Conservation (phyloP, 805 yeast genomes). For the Jamesozyma piceae region DNA sequence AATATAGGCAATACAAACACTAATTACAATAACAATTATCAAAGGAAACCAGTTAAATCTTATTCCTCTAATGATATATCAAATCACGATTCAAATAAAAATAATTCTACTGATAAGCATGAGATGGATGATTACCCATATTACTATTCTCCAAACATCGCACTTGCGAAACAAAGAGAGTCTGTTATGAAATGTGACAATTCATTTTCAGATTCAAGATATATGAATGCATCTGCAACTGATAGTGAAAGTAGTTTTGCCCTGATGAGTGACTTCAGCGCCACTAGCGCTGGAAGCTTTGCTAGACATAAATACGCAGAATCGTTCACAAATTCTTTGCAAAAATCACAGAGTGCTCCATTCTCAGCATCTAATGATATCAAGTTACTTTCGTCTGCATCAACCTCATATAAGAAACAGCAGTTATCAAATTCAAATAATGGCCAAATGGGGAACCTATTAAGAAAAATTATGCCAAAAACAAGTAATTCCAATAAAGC, state of each 20-base stretch:
- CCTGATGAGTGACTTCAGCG: slow-evolving; percentile 59
- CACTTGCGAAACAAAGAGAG: background rate
- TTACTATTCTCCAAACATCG: background rate
- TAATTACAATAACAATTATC: slow-evolving; percentile 1
- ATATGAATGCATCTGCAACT: slow-evolving; percentile 40
- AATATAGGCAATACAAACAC: too few species aligned
- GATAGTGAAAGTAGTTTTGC: slow-evolving; percentile 35
- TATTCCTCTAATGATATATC: slow-evolving; percentile 22
- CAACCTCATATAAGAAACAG: slow-evolving; percentile 7
- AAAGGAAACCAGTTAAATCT: slow-evolving; percentile 16
- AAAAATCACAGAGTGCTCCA: slow-evolving; percentile 15
- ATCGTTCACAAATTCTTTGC: slow-evolving; percentile 25
- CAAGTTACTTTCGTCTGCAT: background rate
- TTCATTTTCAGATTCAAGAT: slow-evolving; percentile 31
- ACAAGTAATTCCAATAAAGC: slow-evolving; percentile 15
- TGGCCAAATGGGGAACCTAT: slow-evolving; percentile 25
- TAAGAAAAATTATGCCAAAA: slow-evolving; percentile 28
- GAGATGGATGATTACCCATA: slow-evolving; percentile 12
- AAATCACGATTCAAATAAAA: slow-evolving; percentile 7
- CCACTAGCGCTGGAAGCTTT: slow-evolving; percentile 82
- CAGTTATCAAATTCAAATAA: slow-evolving; percentile 10
- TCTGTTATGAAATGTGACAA: background rate
- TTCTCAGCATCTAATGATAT: slow-evolving; percentile 3
- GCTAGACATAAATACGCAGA: slow-evolving; percentile 59
- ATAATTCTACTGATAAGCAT: slow-evolving; percentile 13